Base-by-base conservation (phyloP, 352 stramenopile genomes). In the Phytophthora rubi region DNA sequence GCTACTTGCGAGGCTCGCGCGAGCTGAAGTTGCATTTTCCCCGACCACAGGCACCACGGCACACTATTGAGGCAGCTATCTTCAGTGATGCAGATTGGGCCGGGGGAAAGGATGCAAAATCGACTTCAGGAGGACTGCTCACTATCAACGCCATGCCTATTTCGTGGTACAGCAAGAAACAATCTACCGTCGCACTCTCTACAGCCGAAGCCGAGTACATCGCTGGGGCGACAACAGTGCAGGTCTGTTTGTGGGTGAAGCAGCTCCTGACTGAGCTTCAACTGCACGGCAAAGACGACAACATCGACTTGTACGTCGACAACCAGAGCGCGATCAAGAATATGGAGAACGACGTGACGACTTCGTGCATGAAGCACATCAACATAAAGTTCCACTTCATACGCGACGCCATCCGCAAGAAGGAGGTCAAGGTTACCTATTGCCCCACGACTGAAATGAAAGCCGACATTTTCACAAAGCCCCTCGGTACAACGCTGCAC, bases 291-390 rank as follows among this genome's bases (percentile, higher is more conserved):
- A 53, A 70, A 37, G 7, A 42, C 30, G 45, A 69, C 7, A 9
- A 6, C 2, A 33, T 59, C 15, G n/a, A 1, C 0, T 3, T 71
- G 18, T 18, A 62, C 8, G 23, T 65, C 9, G 55, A 71, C 35
- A 71, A 65, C n/a, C 64, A 65, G 15, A 62, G 48, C 21, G 49
- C 64, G 0, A 65, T 71, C 39, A 59, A 71, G 32, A 62, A 33
- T 12, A 62, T 53, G 57, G 51, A 59, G 6, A 62, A 66, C 23
- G 39, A 71, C 7, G 33, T 62, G 3, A 53, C 48, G 2, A 52
- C 56, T 2, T 13, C n/a, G 1, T 48, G 39, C 16, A 65, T 57
- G 55, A 65, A 71, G 6, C 23, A 26, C 23, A 26, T 26, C 23
- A 26, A 26, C 23, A 26, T 26, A 26, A 26, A 26, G 23, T 26